Percentiles rank a stretch among this genome's conserved stretches.
Evolutionary conservation across 768 basidiomycete genomes (phyloP).

Genomic region (Tulasnella sp.): DNA sequence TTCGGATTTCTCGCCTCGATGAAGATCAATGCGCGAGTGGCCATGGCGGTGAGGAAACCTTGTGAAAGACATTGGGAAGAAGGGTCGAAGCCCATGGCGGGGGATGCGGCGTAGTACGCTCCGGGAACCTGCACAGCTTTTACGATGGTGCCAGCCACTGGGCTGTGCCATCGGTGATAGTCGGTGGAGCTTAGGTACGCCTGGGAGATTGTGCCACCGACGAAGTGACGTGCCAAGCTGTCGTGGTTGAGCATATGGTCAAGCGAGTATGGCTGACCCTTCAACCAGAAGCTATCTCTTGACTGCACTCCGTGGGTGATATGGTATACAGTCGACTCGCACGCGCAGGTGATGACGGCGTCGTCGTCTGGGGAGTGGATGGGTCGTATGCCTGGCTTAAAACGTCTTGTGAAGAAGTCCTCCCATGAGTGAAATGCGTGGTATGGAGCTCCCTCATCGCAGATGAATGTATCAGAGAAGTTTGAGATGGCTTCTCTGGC

Average conservation of each 20-base stretch:
- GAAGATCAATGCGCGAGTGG: slow-evolving; percentile 43
- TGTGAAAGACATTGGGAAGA: slow-evolving; percentile 24
- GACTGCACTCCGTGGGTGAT: slow-evolving; percentile 31
- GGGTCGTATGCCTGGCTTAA: slow-evolving; percentile 34
- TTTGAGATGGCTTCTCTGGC: slow-evolving; percentile 23
- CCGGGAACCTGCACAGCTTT: background rate
- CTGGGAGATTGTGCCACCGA: slow-evolving; percentile 36
- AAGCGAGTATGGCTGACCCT: slow-evolving; percentile 51
- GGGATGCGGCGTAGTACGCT: slow-evolving; percentile 36
- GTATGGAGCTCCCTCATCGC: slow-evolving; percentile 31
- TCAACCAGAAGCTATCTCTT: slow-evolving; percentile 47
- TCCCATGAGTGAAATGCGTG: slow-evolving; percentile 36
- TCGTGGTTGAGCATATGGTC: slow-evolving; percentile 40
- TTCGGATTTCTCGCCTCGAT: slow-evolving; percentile 41
- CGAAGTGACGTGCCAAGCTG: slow-evolving; percentile 31
- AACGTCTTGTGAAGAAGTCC: slow-evolving; percentile 42
- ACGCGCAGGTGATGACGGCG: slow-evolving; percentile 37
- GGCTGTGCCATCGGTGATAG: slow-evolving; percentile 57
- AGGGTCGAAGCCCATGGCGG: slow-evolving; percentile 21
- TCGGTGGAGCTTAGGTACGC: slow-evolving; percentile 43
- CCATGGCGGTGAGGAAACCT: slow-evolving; percentile 34
- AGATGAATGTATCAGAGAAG: slow-evolving; percentile 34
- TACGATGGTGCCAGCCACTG: slow-evolving; percentile 38
- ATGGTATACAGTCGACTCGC: slow-evolving; percentile 42
- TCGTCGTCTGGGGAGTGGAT: slow-evolving; percentile 28